Evolutionary conservation across 2,329 filamentous ascomycete genomes (phyloP), one percentile per base, ranked within the genome.

Genomic region (Penicillium brevicompactum): DNA sequence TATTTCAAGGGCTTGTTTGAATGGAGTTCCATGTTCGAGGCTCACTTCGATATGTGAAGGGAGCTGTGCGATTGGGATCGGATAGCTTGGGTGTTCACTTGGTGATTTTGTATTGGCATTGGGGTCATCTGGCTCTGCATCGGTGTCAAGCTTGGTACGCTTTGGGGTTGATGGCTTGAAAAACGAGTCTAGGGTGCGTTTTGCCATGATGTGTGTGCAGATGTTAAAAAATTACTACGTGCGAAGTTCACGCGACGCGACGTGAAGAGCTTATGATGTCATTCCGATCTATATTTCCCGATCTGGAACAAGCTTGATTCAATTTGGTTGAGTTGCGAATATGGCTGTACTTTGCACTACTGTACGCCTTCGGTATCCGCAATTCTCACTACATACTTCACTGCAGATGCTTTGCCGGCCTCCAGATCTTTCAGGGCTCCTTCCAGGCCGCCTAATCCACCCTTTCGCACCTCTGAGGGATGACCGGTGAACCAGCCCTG

Each of bases 171-270:
- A 67, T 1, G 82, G 79, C 30, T 78, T 76, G 71, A 92, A 91
- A 75, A 91, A 92, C 10, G 82, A 75, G 57, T 91, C 87, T 1
- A 92, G 77, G 0, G 87, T 89, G 53, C 87, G 80, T 67, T 88
- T 87, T 10, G 71, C 55, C 72, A 75, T 74, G 42, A 32, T 22
- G 40, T 30, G 13, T 27, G 18, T 32, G 18, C 7, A 6, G 11
- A 34, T 22, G 10, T 45, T 13, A 8, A 44, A 16, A 14, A 22
- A 46, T 11, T 13, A 21, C 18, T 18, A 18, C 18, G 18, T 18
- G 18, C 7, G 11, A n/a, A 24, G 13, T 5, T 24, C 22, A 37
- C 14, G 50, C 13, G 24, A 46, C 42, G 45, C 42, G 47, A 49
- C 16, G 24, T 46, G n/a, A 31, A 27, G 21, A 41, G 32, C 44